These are phyloP conservation scores for Colletotrichum melonis DNA, from an alignment of 2,329 filamentous ascomycete species.

Conservation along the genomic window DNA sequence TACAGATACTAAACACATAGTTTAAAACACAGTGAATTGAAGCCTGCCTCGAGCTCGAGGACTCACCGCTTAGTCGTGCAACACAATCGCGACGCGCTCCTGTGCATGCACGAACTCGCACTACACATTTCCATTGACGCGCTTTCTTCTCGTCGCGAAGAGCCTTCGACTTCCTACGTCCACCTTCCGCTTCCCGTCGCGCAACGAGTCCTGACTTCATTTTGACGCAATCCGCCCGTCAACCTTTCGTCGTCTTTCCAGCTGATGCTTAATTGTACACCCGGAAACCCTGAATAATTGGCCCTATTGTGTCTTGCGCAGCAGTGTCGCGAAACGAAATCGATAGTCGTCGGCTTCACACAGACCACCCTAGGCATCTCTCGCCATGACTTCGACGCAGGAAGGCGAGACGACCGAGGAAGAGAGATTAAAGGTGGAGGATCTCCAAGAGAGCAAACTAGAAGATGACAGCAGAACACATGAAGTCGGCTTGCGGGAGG, in stretches of 20 bases:
- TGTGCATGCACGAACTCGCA: slow-evolving; percentile 23
- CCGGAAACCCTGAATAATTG: not conserved
- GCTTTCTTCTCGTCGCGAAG: not conserved
- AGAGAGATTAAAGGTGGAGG: slow-evolving; percentile 23
- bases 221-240: not conserved
- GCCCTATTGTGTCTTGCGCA: not conserved
- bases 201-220: not conserved
- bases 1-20: slow-evolving; percentile 24
- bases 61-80: slow-evolving; percentile 14
- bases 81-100: slow-evolving; percentile 23
- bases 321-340: not conserved
- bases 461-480: slow-evolving; percentile 1
- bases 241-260: not conserved
- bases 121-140: not conserved
- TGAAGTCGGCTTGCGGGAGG: not conserved
- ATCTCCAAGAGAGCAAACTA: slow-evolving; percentile 8
- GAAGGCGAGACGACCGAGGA: slow-evolving; percentile 24
- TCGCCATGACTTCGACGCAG: slow-evolving; percentile 21
- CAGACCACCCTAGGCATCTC: not conserved
- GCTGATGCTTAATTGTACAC: not conserved
- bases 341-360: not conserved
- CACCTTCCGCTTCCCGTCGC: not conserved
- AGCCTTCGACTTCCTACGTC: not conserved
- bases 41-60: slow-evolving; percentile 11
- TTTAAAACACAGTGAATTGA: slow-evolving; percentile 20